Conservation (phyloP, 768 basidiomycete species). For the Russula earlei region DNA sequence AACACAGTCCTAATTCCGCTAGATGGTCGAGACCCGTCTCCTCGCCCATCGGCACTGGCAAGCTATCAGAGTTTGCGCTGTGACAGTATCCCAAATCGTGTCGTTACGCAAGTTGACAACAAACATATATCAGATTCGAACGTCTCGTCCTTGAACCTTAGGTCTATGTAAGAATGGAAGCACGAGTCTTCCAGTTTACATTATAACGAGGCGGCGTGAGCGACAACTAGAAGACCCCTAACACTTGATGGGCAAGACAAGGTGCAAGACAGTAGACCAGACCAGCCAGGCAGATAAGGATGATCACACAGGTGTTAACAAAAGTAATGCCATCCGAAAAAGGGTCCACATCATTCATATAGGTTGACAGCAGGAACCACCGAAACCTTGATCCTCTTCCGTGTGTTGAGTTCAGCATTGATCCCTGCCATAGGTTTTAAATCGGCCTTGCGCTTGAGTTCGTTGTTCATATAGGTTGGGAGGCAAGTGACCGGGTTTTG, state of each 20-base stretch:
- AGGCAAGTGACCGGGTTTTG: constrained; percentile 21
- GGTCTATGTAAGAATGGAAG: not conserved
- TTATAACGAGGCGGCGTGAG: not conserved
- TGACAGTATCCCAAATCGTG: no score
- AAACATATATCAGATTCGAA: no score
- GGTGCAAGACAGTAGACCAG: not conserved
- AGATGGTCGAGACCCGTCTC: not conserved
- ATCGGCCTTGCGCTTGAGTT: constrained; percentile 30
- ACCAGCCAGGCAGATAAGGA: not conserved
- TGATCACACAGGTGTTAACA: not conserved
- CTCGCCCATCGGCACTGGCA: no score
- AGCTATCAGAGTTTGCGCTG: no score
- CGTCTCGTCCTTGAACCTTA: not conserved
- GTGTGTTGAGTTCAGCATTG: constrained; percentile 25
- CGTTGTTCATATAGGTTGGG: constrained; percentile 19
- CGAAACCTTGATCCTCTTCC: constrained; percentile 67
- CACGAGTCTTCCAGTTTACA: not conserved
- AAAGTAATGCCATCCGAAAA: not conserved
- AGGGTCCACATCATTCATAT: constrained; percentile 44
- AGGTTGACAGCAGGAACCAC: constrained; percentile 61
- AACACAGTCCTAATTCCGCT: constrained; percentile 1
- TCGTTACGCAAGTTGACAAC: no score
- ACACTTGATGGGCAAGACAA: not conserved
- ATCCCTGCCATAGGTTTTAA: constrained; percentile 14
- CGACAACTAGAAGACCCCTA: not conserved